Base-by-base conservation (phyloP, 306 rosid genomes). In the Hippophae tibetana region DNA sequence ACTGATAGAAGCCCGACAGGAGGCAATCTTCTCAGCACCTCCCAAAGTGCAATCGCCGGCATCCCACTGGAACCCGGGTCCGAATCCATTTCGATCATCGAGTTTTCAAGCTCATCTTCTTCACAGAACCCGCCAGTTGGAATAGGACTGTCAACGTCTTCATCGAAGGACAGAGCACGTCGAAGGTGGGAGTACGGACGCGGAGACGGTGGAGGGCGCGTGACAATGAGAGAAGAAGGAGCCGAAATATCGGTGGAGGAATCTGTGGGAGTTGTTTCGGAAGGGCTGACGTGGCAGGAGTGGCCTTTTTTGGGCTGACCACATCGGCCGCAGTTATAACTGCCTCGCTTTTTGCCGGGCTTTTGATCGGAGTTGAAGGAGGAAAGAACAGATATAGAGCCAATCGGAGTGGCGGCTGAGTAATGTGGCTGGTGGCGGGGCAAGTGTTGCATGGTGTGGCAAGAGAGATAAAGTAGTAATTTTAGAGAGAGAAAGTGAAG, bases 231-330 rank as follows among this genome's bases (percentile, higher is more conserved):
- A 0, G 76, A 41, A 0, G 38, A 27, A 31, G 82, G 74, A 2
- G 69, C 71, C 0, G 86, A 63, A 0, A 70, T 47, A 2, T 56
- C 74, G 1, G 66, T 63, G 3, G 89, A 64, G 0, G 78, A 66
- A 14, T 72, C 76, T 6, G 78, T 26, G 0, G 87, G 62, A 0
- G 76, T 67, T 3, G 72, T 48, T 13, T 54, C 2, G 7, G 77
- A 70, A 18, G 71, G 43, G 65, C 59, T 41, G 18, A 78, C 1
- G 69, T 82, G 70, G 64, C 99, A 93, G 65, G 42, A 46, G 54
- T 93, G 97, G n/a, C 99, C 99, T 46, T 84, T 88, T 72, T 93
- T 88, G 0, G 99, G 99, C 0, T 67, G 84, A 10, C 97, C 97
- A 9, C 99, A 93, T 0, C 95, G 89, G 49, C 99, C 90, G 26